phyloP scores from a whole-genome alignment of 495 filamentous ascomycete species.

The Tuber calosporum region DNA sequence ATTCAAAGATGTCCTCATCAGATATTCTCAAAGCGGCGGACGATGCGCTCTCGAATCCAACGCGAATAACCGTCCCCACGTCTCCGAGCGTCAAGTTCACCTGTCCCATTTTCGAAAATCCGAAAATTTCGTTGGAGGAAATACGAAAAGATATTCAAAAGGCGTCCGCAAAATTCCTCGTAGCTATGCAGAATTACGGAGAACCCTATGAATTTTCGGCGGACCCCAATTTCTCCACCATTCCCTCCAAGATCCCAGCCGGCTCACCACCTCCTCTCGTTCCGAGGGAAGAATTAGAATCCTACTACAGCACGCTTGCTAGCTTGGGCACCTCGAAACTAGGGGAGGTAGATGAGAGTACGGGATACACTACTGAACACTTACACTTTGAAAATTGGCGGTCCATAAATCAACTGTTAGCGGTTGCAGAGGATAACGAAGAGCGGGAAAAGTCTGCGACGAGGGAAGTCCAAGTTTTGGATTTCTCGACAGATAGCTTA shows the following conservation, averaged over 20 bases:
- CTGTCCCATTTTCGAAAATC: neutral
- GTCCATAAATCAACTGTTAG: neutral
- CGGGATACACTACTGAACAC: neutral
- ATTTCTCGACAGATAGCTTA: neutral
- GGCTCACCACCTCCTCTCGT: neutral
- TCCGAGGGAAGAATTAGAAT: neutral
- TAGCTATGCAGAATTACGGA: neutral
- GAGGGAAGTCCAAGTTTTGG: neutral
- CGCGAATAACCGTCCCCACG: neutral
- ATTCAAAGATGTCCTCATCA: slow-evolving; percentile 1
- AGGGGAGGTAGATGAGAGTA: neutral
- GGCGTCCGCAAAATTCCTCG: neutral
- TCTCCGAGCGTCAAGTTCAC: neutral
- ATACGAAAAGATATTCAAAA: slow-evolving; percentile 1
- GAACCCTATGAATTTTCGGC: neutral
- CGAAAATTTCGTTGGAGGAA: neutral
- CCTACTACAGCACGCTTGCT: neutral
- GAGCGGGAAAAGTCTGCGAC: neutral
- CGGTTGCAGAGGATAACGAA: neutral
- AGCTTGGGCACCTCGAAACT: neutral
- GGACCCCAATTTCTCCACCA: neutral
- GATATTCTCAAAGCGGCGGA: neutral
- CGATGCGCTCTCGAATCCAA: neutral
- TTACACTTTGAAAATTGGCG: slow-evolving; percentile 1
- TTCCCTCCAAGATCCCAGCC: neutral